Conservation (phyloP, 2,329 filamentous ascomycete species). For the Colletotrichum abscissum region DNA sequence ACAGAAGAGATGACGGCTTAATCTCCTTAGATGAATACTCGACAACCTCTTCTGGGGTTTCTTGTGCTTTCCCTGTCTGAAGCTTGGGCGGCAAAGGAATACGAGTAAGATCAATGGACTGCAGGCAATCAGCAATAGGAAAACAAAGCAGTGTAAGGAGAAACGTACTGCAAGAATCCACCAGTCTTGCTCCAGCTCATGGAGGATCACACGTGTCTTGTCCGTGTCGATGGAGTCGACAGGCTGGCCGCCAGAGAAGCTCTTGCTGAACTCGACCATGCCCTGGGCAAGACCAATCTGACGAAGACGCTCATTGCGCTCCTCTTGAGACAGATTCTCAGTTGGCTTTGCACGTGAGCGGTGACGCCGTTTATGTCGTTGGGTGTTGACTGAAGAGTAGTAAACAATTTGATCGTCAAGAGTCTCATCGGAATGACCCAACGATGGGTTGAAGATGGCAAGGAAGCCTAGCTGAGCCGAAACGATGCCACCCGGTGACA, state of each 20-base stretch:
- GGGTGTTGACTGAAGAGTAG: constrained; percentile 76
- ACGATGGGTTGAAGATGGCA: constrained; percentile 92
- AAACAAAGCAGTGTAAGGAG: neutral
- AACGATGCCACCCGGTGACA: constrained; percentile 52
- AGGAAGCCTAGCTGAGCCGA: constrained; percentile 92
- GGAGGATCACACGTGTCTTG: constrained; percentile 83
- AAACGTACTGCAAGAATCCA: constrained; percentile 89
- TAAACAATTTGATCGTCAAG: constrained; percentile 90
- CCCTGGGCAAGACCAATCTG: constrained; percentile 97
- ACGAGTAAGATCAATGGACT: constrained; percentile 86
- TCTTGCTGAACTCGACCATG: constrained; percentile 92
- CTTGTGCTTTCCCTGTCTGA: constrained; percentile 52
- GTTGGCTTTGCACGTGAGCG: constrained; percentile 55
- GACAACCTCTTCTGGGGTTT: constrained; percentile 57
- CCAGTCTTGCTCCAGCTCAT: constrained; percentile 91
- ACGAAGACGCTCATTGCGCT: constrained; percentile 86
- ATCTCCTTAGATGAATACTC: constrained; percentile 94
- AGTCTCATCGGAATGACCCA: constrained; percentile 69
- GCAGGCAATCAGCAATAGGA: constrained; percentile 12
- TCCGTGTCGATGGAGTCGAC: constrained; percentile 93
- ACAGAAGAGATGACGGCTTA: constrained; percentile 81
- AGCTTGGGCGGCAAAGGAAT: constrained; percentile 70
- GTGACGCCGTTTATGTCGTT: constrained; percentile 51
- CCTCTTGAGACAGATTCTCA: constrained; percentile 65
- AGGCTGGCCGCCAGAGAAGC: constrained; percentile 81